Evolutionary conservation across 73 alveolate genomes (phyloP), one percentile per base, ranked within the genome.

Genomic region (Paramecium octaurelia): DNA sequence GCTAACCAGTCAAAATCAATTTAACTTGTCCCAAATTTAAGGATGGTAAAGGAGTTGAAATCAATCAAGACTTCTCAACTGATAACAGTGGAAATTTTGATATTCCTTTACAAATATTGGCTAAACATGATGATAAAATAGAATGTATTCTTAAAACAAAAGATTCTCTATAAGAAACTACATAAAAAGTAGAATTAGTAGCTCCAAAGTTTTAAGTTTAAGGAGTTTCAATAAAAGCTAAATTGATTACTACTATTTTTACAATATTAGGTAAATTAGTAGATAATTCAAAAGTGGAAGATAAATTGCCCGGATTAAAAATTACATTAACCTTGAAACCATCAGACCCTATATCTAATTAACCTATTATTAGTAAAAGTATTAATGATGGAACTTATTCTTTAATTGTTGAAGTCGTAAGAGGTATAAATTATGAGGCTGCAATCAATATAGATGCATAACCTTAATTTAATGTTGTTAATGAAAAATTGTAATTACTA

Each of bases 101-200:
- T 48, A 42, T 43, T 6, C 14, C 48, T 3, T 23, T 80, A 8
- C 5, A 80, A 31, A 23, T 48, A 23, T 40, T 80, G 35, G 91
- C 91, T 44, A 48, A 40, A n/a, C 57, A 23, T 80, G 73, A 80
- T n/a, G 76, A 80, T 23, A 42, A 23, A 27, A 80, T 80, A 80
- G 34, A 40, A 11, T 80, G 91, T 43, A 27, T 10, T 5, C 6
- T 80, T 4, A 44, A 34, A 42, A 40, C 91, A 2, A 80, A 80
- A 23, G 75, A 46, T 80, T 29, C 24, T 8, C 27, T 80, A 43
- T 36, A 80, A 80, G 46, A 34, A 38, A 44, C 70, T 9, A 34
- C 70, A 23, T 43, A 21, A 20, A 44, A 40, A 9, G 76, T 80
- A 10, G 70, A 80, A 44, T 48, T 80, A 48, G 23, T 24, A 10